These are phyloP conservation scores for Crithidia sp. DNA, from an alignment of 208 protist genomes.

Conservation along the genomic window DNA sequence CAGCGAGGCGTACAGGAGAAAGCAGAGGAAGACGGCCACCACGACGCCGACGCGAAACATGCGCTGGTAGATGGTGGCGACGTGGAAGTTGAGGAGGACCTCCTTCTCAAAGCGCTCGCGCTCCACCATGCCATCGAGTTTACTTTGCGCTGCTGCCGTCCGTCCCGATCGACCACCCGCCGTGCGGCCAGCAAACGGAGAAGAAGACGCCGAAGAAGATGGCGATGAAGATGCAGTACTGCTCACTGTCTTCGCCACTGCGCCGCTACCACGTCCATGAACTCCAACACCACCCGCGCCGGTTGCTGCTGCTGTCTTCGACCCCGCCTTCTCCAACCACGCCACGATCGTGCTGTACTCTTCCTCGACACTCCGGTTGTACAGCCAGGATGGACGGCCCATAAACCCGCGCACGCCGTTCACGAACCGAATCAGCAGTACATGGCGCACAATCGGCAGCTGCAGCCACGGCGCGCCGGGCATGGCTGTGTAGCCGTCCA, in stretches of 20 bases:
- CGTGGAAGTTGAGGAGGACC: constrained; percentile 74
- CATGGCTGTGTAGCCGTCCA: constrained; percentile 60
- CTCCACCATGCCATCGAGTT: constrained; percentile 52
- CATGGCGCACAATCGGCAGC: constrained; percentile 80
- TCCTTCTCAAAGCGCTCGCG: constrained; percentile 81
- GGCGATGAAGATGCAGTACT: background rate
- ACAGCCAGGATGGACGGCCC: constrained; percentile 75
- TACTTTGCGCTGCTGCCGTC: constrained; percentile 9
- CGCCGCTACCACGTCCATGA: background rate
- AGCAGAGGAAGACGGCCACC: constrained; percentile 40
- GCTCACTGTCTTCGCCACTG: background rate
- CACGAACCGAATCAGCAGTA: constrained; percentile 71
- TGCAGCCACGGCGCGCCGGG: constrained; percentile 73
- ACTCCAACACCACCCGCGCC: background rate
- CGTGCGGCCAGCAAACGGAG: background rate
- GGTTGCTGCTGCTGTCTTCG: constrained; percentile 4
- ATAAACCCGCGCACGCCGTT: constrained; percentile 57
- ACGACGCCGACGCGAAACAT: constrained; percentile 58
- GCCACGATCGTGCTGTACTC: constrained; percentile 60
- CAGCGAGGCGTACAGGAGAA: constrained; percentile 55
- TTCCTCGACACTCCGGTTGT: constrained; percentile 70
- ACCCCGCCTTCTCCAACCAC: constrained; percentile 60
- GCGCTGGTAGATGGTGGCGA: constrained; percentile 85
- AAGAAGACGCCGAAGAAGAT: background rate
- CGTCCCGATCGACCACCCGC: background rate